These are phyloP conservation scores for Melaleuca alternifolia DNA, from an alignment of 345 rosid species.

Conservation along the genomic window DNA sequence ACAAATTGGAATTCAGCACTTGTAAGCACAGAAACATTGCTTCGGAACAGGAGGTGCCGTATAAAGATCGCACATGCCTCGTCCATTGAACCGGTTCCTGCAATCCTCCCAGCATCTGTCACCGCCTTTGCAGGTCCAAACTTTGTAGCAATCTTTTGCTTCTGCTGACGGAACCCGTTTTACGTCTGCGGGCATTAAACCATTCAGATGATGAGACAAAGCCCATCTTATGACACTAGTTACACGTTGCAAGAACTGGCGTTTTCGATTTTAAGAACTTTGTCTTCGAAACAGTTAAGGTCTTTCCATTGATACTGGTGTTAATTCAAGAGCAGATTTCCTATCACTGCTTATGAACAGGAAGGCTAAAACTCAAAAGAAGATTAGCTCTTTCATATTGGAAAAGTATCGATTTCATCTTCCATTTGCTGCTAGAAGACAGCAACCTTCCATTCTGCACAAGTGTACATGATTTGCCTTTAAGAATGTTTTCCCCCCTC, in stretches of 20 bases:
- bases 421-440: not conserved
- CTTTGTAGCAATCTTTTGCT: conserved; percentile 22
- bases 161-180: not conserved
- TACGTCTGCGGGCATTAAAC: not conserved
- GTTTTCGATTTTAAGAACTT: not conserved
- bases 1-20: conserved; percentile 1
- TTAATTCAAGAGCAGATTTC: not conserved
- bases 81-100: conserved; percentile 13
- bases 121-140: conserved; percentile 20
- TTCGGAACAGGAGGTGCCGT: conserved; percentile 20
- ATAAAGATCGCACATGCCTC: conserved; percentile 16
- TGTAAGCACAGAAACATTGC: conserved; percentile 28
- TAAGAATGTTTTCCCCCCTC: not conserved
- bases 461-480: not conserved
- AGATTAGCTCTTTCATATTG: not conserved
- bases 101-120: conserved; percentile 23
- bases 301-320: not conserved
- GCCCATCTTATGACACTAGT: not conserved
- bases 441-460: not conserved
- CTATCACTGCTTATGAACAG: not conserved
- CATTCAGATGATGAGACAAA: not conserved
- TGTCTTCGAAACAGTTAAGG: not conserved
- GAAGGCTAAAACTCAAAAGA: not conserved
- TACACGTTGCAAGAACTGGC: not conserved
- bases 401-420: not conserved